Conservation (phyloP, 2,329 filamentous ascomycete species). For the Fusarium sp. region DNA sequence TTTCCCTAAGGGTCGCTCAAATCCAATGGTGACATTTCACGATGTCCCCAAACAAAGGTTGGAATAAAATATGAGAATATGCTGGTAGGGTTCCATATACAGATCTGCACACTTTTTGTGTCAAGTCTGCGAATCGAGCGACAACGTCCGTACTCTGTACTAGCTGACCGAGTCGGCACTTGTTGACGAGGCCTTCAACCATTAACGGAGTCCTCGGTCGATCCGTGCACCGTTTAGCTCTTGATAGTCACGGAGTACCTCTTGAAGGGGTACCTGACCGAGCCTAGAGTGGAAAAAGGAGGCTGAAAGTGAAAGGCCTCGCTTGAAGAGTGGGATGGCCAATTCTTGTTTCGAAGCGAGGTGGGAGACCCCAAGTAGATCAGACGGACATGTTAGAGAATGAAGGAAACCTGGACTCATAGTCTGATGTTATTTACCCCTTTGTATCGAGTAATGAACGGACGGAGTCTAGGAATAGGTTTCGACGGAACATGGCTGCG, state of each 20-base stretch:
- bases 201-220: constrained; percentile 15
- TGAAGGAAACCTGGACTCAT: constrained; percentile 1
- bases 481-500: constrained; percentile 12
- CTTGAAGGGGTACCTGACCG: constrained; percentile 29
- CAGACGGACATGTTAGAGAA: not conserved
- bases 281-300: constrained; percentile 24
- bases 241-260: constrained; percentile 14
- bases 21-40: constrained; percentile 31
- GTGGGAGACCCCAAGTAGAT: constrained; percentile 12
- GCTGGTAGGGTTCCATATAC: not conserved
- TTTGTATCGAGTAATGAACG: constrained; percentile 30
- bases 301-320: constrained; percentile 32
- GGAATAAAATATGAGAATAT: constrained; percentile 7
- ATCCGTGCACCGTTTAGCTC: constrained; percentile 33
- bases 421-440: constrained; percentile 16
- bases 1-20: constrained; percentile 3
- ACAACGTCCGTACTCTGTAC: constrained; percentile 1
- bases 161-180: constrained; percentile 31
- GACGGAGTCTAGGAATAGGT: constrained; percentile 8
- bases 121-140: constrained; percentile 7
- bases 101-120: constrained; percentile 8
- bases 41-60: not conserved
- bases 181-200: constrained; percentile 21
- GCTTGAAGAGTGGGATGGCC: constrained; percentile 25
- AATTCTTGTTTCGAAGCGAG: constrained; percentile 19